Conservation (phyloP, 495 filamentous ascomycete genomes). For the Lasiosphaeria hispida region DNA sequence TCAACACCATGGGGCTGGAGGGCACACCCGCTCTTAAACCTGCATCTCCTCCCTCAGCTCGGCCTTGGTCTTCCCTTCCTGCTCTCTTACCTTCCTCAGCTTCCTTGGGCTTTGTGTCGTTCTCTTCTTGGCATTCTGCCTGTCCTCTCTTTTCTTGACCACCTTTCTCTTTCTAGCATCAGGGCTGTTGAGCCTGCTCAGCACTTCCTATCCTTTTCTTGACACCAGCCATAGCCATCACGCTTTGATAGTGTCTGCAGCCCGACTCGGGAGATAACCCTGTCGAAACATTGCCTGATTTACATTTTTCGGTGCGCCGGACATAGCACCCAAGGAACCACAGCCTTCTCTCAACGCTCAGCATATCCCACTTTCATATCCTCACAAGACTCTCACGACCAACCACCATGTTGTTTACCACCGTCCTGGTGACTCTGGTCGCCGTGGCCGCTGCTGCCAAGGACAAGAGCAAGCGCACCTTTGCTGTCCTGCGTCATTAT, state of each 20-base stretch:
- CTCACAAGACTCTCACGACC: background rate
- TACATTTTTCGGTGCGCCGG: too few relatives aligned
- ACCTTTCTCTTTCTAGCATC: conserved; percentile 16
- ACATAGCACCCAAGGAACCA: too few relatives aligned
- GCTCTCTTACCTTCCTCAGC: conserved; percentile 16
- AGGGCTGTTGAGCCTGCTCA: conserved; percentile 35
- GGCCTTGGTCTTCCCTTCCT: conserved; percentile 12
- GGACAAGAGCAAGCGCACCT: conserved; percentile 36
- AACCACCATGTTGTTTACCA: conserved; percentile 23
- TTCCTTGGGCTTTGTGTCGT: conserved; percentile 28
- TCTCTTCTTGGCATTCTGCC: conserved; percentile 28
- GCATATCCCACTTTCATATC: background rate
- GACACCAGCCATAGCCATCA: background rate
- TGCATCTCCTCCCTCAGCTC: background rate
- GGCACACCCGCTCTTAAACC: background rate
- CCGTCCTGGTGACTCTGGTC: conserved; percentile 23
- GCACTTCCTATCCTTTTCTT: conserved; percentile 37
- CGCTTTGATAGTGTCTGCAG: conserved; percentile 10
- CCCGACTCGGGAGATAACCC: background rate
- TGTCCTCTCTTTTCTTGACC: conserved; percentile 13
- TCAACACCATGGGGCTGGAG: conserved; percentile 6
- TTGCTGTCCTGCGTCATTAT: conserved; percentile 46
- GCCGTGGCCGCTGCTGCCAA: conserved; percentile 32
- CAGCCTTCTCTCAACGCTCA: background rate
- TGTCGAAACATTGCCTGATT: too few relatives aligned